phyloP scores from a whole-genome alignment of 208 protist species.

The Trypanosoma vivax region DNA sequence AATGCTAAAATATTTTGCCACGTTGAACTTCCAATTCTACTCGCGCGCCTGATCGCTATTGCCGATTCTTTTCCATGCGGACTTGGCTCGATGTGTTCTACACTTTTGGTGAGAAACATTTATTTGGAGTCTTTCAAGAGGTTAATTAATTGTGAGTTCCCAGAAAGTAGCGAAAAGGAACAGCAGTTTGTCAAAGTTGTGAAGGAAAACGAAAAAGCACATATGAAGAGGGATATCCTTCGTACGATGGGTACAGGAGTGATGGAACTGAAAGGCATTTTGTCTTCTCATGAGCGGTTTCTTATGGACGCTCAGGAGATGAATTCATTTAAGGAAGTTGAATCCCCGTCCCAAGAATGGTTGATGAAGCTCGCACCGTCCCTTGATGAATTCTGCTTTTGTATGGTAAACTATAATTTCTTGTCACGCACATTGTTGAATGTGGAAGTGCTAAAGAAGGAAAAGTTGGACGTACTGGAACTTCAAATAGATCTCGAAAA shows the following conservation, averaged over 20 bases:
- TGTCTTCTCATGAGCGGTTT: slow-evolving; percentile 52
- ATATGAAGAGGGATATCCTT: slow-evolving; percentile 59
- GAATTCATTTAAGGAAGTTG: slow-evolving; percentile 14
- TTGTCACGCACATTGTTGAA: slow-evolving; percentile 76
- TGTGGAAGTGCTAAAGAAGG: slow-evolving; percentile 25
- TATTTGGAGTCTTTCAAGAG: slow-evolving; percentile 68
- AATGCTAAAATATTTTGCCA: slow-evolving; percentile 69
- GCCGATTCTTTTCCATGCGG: slow-evolving; percentile 80
- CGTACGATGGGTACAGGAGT: slow-evolving; percentile 75
- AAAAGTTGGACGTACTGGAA: slow-evolving; percentile 77
- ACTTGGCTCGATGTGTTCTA: slow-evolving; percentile 78
- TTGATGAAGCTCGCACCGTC: slow-evolving; percentile 59
- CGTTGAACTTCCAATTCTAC: slow-evolving; percentile 70
- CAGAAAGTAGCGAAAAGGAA: slow-evolving; percentile 29
- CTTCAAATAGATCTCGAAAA: slow-evolving; percentile 77
- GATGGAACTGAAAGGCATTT: slow-evolving; percentile 73
- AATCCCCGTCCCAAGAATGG: slow-evolving; percentile 49
- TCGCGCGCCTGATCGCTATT: slow-evolving; percentile 55
- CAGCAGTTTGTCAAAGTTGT: slow-evolving; percentile 55
- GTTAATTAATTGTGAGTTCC: slow-evolving; percentile 64
- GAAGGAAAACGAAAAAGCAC: slow-evolving; percentile 61
- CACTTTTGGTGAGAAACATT: slow-evolving; percentile 59
- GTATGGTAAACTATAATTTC: slow-evolving; percentile 84
- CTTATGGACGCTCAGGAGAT: slow-evolving; percentile 45
- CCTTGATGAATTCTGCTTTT: slow-evolving; percentile 52